Percentiles rank a stretch among this genome's conserved stretches.
Evolutionary conservation across 177 flowering plant genomes (phyloP).

Genomic region (Tripterygium wilfordii): DNA sequence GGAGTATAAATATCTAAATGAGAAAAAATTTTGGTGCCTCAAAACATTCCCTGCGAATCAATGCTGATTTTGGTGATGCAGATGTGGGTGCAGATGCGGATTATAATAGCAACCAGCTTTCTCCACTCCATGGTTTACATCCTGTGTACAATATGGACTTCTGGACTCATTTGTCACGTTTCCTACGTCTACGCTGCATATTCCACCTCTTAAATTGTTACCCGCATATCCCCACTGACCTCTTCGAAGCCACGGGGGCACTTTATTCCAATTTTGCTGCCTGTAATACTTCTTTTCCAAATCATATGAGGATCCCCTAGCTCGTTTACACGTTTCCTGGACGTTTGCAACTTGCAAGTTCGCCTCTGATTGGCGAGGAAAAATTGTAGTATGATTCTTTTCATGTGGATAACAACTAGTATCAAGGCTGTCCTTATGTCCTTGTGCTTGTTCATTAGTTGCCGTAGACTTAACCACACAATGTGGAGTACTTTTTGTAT

Average conservation of each 20-base stretch:
- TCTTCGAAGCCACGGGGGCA: slow-evolving; percentile 52
- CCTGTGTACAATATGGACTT: slow-evolving; percentile 19
- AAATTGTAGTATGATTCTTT: slow-evolving; percentile 23
- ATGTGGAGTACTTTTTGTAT: slow-evolving; percentile 10
- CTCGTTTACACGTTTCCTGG: slow-evolving; percentile 19
- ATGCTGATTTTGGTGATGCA: slow-evolving; percentile 24
- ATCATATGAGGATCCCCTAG: slow-evolving; percentile 29
- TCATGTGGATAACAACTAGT: slow-evolving; percentile 15
- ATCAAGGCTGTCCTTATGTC: slow-evolving; percentile 8
- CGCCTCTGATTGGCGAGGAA: slow-evolving; percentile 13
- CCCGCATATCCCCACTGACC: slow-evolving; percentile 30
- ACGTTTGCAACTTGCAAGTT: slow-evolving; percentile 14
- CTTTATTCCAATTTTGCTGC: slow-evolving; percentile 59
- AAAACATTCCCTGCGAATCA: slow-evolving; percentile 19
- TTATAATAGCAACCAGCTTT: slow-evolving; percentile 15
- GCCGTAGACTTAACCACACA: slow-evolving; percentile 8
- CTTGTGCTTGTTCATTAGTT: slow-evolving; percentile 7
- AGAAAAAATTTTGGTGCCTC: slow-evolving; percentile 7
- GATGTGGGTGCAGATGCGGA: slow-evolving; percentile 26
- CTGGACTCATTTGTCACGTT: slow-evolving; percentile 21
- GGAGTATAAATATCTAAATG: slow-evolving; percentile 1
- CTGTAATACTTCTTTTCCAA: slow-evolving; percentile 55
- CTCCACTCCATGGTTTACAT: slow-evolving; percentile 20
- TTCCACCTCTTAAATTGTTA: slow-evolving; percentile 29
- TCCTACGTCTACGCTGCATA: slow-evolving; percentile 20